Percentiles rank a stretch among this genome's conserved stretches.
Evolutionary conservation across 2,329 filamentous ascomycete species (phyloP).

Genomic region (Xylariaceae sp.): DNA sequence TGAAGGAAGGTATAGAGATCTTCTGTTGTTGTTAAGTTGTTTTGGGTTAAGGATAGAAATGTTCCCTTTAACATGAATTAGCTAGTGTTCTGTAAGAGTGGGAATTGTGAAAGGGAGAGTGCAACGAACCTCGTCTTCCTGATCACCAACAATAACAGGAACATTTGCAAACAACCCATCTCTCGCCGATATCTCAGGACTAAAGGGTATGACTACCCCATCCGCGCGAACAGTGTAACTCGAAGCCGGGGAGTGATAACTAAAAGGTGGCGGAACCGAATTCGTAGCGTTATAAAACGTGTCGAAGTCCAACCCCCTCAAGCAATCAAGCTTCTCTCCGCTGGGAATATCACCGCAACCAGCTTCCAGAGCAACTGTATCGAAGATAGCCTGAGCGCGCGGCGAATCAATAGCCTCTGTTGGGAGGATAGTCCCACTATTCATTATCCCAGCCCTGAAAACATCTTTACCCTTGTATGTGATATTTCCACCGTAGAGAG

Average conservation of each 20-base stretch:
- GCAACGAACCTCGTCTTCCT: constrained; percentile 56
- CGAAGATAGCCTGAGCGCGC: constrained; percentile 46
- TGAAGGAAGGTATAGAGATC: constrained; percentile 38
- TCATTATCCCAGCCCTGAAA: constrained; percentile 64
- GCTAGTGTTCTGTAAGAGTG: not conserved
- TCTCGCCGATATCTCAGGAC: constrained; percentile 28
- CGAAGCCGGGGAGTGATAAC: constrained; percentile 55
- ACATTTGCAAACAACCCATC: constrained; percentile 52
- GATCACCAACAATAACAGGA: constrained; percentile 60
- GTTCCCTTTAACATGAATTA: constrained; percentile 40
- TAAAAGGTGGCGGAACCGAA: constrained; percentile 53
- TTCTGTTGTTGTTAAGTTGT: constrained; percentile 52
- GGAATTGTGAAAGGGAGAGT: not conserved
- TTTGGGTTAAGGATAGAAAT: constrained; percentile 55
- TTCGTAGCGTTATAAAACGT: constrained; percentile 53
- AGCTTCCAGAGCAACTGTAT: constrained; percentile 46
- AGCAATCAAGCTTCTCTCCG: constrained; percentile 48
- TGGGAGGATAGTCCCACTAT: constrained; percentile 50
- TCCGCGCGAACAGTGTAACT: constrained; percentile 53
- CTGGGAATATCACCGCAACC: constrained; percentile 44
- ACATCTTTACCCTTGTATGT: constrained; percentile 60
- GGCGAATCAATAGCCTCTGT: constrained; percentile 49
- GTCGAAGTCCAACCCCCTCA: constrained; percentile 48
- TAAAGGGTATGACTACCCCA: constrained; percentile 30
- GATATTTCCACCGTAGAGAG: constrained; percentile 57